Conservation (phyloP, 768 basidiomycete genomes). For the Hydnum rufescens region DNA sequence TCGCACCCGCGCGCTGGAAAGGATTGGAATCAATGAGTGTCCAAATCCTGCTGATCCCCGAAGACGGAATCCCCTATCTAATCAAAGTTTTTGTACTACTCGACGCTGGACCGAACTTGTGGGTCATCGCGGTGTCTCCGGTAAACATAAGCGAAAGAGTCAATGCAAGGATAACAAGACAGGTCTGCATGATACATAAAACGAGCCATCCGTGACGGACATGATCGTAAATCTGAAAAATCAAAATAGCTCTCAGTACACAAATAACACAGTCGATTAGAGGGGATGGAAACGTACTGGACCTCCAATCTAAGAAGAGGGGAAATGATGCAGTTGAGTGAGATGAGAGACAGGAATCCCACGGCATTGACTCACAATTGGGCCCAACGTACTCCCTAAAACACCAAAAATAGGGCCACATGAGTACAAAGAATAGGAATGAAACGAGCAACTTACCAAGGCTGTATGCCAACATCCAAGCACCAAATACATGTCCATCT, state of each 20-base stretch:
- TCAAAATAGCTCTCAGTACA: not conserved
- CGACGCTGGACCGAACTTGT: no score
- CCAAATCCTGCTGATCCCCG: no score
- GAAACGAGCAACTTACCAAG: not conserved
- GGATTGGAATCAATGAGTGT: no score
- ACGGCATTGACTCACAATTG: no score
- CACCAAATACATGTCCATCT: not conserved
- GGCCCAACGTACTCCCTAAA: not conserved
- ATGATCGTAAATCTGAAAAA: not conserved
- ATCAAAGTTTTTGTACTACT: no score
- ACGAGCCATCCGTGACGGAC: not conserved
- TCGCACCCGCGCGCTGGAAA: no score
- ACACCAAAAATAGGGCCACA: not conserved
- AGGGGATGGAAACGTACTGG: not conserved
- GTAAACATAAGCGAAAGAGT: no score
- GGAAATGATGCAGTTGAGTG: no score
- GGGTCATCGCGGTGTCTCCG: no score
- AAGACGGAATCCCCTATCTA: no score
- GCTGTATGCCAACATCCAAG: not conserved
- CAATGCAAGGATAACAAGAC: not conserved
- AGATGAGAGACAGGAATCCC: no score
- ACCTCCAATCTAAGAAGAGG: no score
- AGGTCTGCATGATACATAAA: not conserved
- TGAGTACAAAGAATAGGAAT: not conserved
- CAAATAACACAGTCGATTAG: not conserved